These are phyloP conservation scores for Heliamphora ciliata DNA, from an alignment of 179 eudicot species.

Conservation along the genomic window DNA sequence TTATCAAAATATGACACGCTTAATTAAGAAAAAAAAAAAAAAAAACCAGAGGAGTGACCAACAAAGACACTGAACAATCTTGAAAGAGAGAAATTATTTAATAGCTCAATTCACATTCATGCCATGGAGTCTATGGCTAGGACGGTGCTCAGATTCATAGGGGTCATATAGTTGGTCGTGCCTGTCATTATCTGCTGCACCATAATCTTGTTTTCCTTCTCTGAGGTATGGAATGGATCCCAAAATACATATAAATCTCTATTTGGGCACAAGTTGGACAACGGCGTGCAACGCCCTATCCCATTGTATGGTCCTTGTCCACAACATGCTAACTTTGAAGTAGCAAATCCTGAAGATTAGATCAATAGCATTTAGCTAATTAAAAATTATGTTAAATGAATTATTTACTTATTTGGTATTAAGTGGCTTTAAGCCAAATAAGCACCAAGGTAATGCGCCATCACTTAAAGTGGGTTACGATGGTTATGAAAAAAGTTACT, in stretches of 20 bases:
- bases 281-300: constrained; percentile 54
- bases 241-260: constrained; percentile 59
- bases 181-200: constrained; percentile 53
- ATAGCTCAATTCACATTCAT: neutral
- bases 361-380: no score
- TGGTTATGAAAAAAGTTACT: no score
- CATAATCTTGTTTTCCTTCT: constrained; percentile 54
- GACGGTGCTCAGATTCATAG: constrained; percentile 71
- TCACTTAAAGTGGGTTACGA: no score
- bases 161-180: constrained; percentile 54
- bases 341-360: constrained; percentile 41
- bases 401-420: no score
- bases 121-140: constrained; percentile 41
- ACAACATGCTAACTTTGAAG: constrained; percentile 70
- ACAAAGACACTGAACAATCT: no score
- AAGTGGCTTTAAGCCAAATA: no score
- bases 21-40: no score
- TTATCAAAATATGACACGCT: no score
- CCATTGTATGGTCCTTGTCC: constrained; percentile 92
- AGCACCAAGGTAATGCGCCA: no score
- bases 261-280: constrained; percentile 50
- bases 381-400: no score
- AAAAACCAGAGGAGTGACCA: no score
- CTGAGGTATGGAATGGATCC: constrained; percentile 84
- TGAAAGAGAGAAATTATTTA: no score